Evolutionary conservation across 2,329 filamentous ascomycete species (phyloP).

Genomic region (Cladophialophora immunda): DNA sequence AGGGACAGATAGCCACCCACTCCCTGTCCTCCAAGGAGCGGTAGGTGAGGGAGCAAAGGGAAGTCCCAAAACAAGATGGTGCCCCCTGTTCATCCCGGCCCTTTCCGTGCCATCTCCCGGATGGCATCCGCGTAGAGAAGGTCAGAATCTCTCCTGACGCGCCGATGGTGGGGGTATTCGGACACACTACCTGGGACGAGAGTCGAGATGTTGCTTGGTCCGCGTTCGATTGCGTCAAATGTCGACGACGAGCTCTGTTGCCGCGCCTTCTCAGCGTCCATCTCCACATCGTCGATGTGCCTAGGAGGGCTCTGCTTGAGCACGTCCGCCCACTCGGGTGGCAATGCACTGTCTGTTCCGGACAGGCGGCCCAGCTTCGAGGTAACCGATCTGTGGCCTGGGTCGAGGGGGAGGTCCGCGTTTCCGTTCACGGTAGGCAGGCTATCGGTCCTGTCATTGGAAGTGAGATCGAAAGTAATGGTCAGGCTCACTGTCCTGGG

Average conservation of each 20-base stretch:
- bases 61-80: neutral
- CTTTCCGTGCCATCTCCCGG: constrained; percentile 15
- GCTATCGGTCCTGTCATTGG: constrained; percentile 8
- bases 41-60: neutral
- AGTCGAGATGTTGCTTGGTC: constrained; percentile 5
- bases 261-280: constrained; percentile 5
- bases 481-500: constrained; percentile 7
- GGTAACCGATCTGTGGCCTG: neutral
- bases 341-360: constrained; percentile 5
- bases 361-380: neutral
- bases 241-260: constrained; percentile 3
- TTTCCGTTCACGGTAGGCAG: neutral
- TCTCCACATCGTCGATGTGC: constrained; percentile 13
- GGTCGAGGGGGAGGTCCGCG: constrained; percentile 11
- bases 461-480: constrained; percentile 3
- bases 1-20: neutral
- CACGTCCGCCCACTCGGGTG: constrained; percentile 24
- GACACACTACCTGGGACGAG: constrained; percentile 16
- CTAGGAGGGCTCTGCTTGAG: constrained; percentile 16
- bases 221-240: neutral
- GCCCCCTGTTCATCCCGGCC: neutral
- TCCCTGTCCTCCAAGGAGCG: neutral
- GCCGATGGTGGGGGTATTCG: constrained; percentile 8
- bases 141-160: constrained; percentile 21
- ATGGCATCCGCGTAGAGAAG: constrained; percentile 27